Conservation (phyloP, 192 early-diverging fungal genomes). For the Kickxella alabastrina region DNA sequence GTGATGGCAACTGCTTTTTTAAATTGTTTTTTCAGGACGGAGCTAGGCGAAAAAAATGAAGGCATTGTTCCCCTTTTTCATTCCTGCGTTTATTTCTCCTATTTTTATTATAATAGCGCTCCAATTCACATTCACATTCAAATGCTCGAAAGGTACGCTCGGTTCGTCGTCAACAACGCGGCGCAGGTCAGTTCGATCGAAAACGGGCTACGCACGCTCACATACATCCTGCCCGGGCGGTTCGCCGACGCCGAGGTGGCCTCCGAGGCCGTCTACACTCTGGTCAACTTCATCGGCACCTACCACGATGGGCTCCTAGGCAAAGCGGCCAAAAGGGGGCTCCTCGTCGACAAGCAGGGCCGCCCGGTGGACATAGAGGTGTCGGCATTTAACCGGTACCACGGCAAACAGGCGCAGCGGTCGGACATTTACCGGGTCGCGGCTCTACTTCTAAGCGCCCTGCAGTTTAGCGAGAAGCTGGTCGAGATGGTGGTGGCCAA, state of each 20-base stretch:
- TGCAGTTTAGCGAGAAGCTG: constrained; percentile 71
- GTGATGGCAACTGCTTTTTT: too few species aligned
- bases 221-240: constrained; percentile 89
- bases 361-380: constrained; percentile 14
- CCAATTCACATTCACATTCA: too few species aligned
- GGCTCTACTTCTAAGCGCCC: constrained; percentile 61
- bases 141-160: constrained; percentile 70
- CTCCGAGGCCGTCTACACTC: constrained; percentile 81
- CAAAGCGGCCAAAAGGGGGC: constrained; percentile 31
- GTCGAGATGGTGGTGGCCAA: constrained; percentile 75
- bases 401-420: constrained; percentile 53
- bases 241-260: constrained; percentile 91
- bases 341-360: constrained; percentile 34
- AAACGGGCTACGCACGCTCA: constrained; percentile 76
- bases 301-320: constrained; percentile 79
- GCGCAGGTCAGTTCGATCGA: constrained; percentile 86
- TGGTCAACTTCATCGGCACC: constrained; percentile 73
- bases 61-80: not conserved
- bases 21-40: too few species aligned
- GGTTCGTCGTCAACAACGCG: constrained; percentile 83
- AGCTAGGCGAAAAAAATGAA: too few species aligned
- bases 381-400: constrained; percentile 70
- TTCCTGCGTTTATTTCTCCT: not conserved
- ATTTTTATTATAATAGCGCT: too few species aligned
- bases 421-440: constrained; percentile 54